Conservation (phyloP, 129 eudicot species). For the Chrysanthemum makinoi region DNA sequence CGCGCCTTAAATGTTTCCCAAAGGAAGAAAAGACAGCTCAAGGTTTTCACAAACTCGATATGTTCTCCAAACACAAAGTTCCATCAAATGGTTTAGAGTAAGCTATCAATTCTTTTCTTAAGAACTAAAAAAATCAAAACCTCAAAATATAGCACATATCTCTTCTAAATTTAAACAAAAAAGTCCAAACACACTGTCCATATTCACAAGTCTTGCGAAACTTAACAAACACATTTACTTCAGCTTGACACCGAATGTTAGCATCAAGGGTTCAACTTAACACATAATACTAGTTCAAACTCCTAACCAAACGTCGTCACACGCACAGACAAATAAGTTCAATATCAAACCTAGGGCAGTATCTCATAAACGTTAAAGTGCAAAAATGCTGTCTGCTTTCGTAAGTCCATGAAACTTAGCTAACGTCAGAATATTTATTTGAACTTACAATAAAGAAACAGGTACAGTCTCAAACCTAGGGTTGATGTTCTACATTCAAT, state of each 20-base stretch:
- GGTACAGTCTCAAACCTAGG: neutral
- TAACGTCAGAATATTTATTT: neutral
- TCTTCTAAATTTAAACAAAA: neutral
- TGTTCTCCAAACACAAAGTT: conserved; percentile 14
- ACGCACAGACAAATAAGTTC: no score
- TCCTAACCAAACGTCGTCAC: no score
- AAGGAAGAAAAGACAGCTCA: neutral
- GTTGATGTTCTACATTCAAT: neutral
- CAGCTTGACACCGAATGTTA: no score
- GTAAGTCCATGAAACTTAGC: neutral
- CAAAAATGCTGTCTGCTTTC: neutral
- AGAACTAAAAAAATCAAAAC: neutral
- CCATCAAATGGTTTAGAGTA: neutral
- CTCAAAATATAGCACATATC: neutral
- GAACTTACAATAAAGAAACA: neutral
- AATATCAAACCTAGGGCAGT: no score
- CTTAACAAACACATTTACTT: no score
- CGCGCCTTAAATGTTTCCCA: neutral
- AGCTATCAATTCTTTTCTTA: neutral
- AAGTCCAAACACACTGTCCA: no score
- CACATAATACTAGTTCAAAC: no score
- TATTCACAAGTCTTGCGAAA: no score
- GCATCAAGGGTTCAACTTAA: no score
- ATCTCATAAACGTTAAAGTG: neutral
- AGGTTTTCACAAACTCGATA: conserved; percentile 4